Evolutionary conservation across 2,329 filamentous ascomycete species (phyloP).

Genomic region (Harringtonia lauricola): DNA sequence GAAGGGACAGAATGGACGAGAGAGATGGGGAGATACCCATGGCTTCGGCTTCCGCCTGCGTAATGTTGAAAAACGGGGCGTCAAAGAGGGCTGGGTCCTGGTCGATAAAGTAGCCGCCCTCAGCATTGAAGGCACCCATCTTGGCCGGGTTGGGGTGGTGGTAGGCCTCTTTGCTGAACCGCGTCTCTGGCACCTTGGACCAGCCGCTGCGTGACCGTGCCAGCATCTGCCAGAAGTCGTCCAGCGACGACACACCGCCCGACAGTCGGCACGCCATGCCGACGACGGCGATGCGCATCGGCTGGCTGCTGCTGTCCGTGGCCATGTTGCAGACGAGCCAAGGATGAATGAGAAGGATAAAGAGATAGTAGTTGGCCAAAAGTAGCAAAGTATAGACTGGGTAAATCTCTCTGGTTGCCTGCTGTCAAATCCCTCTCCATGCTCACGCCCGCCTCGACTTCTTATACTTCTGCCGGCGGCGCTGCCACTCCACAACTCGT

Average conservation of each 20-base stretch:
- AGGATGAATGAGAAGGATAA: too few species aligned
- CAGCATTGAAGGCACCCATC: conserved; percentile 17
- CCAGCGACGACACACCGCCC: conserved; percentile 27
- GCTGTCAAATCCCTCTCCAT: too few species aligned
- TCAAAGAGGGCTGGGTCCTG: conserved; percentile 36
- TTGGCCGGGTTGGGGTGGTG: conserved; percentile 28
- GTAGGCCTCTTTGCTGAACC: conserved; percentile 30
- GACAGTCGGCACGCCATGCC: conserved; percentile 37
- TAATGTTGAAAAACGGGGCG: conserved; percentile 36
- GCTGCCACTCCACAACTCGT: too few species aligned
- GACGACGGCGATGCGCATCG: conserved; percentile 30
- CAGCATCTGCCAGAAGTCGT: conserved; percentile 33
- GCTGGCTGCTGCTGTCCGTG: too few species aligned
- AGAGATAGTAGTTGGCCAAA: too few species aligned
- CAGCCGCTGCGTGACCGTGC: conserved; percentile 28
- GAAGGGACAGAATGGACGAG: too few species aligned
- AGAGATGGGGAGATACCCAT: too few species aligned
- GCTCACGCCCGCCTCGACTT: too few species aligned
- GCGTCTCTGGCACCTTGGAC: conserved; percentile 29
- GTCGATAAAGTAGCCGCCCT: conserved; percentile 30
- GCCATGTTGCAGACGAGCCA: too few species aligned
- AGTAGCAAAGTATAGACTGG: too few species aligned
- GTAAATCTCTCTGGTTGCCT: too few species aligned
- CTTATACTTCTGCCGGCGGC: too few species aligned
- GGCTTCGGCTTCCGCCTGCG: conserved; percentile 36